A percentile compares a stretch with the other conserved stretches of the same genome.
Evolutionary conservation across 345 rosid genomes (phyloP).

Genomic region (Euphorbia tirucalli): DNA sequence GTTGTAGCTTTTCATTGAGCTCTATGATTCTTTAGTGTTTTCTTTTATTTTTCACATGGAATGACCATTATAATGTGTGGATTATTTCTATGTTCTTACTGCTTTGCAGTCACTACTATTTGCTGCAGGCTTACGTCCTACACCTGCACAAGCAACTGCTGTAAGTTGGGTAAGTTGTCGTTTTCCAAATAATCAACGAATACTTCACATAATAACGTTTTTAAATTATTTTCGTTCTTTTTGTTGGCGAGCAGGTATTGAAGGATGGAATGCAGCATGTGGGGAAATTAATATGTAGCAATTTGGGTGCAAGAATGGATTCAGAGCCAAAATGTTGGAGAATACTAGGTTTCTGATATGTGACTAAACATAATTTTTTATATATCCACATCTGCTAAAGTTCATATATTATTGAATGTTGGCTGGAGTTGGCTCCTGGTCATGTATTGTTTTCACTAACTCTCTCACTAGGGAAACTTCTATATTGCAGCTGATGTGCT

Average conservation of each 20-base stretch:
- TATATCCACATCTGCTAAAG: not conserved
- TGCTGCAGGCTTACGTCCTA: conserved; percentile 97
- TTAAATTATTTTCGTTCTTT: not conserved
- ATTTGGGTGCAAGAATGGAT: conserved; percentile 96
- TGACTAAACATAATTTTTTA: not conserved
- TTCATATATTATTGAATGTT: conserved; percentile 12
- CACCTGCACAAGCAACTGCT: conserved; percentile 92
- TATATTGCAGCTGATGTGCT: conserved; percentile 79
- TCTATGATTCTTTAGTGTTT: not conserved
- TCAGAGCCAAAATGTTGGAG: conserved; percentile 96
- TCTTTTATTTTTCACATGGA: not conserved
- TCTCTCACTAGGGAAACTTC: conserved; percentile 13
- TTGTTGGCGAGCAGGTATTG: conserved; percentile 52
- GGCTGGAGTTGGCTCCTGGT: conserved; percentile 4
- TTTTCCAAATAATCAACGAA: not conserved
- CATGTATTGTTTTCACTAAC: conserved; percentile 5
- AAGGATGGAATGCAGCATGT: conserved; percentile 97
- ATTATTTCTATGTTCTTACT: conserved; percentile 38
- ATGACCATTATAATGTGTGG: conserved; percentile 2
- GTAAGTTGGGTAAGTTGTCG: conserved; percentile 82
- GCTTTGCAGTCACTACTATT: conserved; percentile 84
- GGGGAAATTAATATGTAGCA: conserved; percentile 90
- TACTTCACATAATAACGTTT: not conserved
- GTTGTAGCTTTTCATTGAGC: not conserved
- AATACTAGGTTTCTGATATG: conserved; percentile 56